Evolutionary conservation across 768 basidiomycete genomes (phyloP).

Genomic region (Royoungia palumana): DNA sequence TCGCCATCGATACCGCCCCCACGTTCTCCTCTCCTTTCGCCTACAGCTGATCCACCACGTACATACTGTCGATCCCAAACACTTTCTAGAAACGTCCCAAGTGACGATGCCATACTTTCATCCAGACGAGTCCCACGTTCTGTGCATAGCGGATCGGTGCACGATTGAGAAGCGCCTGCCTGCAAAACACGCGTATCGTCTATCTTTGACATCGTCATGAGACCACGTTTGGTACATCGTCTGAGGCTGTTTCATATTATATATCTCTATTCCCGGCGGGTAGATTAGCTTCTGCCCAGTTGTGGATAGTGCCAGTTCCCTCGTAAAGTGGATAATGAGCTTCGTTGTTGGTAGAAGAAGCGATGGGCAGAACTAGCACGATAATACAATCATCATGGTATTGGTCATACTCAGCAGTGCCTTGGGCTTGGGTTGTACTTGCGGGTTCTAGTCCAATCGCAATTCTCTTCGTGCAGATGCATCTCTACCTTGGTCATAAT

Average conservation of each 20-base stretch:
- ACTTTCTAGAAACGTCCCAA: not conserved
- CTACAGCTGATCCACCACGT: slow-evolving; percentile 20
- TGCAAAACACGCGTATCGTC: not conserved
- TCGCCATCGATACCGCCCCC: slow-evolving; percentile 27
- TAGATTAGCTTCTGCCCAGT: too few relatives aligned
- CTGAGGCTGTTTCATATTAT: not conserved
- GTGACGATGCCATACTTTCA: slow-evolving; percentile 22
- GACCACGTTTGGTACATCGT: slow-evolving; percentile 1
- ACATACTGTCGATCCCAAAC: too few relatives aligned
- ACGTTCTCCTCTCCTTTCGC: slow-evolving; percentile 21
- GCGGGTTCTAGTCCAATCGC: not conserved
- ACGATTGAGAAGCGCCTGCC: slow-evolving; percentile 10
- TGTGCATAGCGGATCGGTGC: slow-evolving; percentile 3
- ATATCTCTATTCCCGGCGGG: too few relatives aligned
- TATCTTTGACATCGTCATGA: not conserved
- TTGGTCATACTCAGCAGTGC: too few relatives aligned
- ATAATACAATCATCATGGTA: not conserved
- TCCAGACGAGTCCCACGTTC: slow-evolving; percentile 16
- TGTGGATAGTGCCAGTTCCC: too few relatives aligned
- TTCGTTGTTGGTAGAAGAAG: too few relatives aligned
- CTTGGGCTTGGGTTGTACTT: not conserved
- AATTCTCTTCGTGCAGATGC: slow-evolving; percentile 43
- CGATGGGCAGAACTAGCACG: too few relatives aligned
- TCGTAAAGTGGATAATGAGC: too few relatives aligned
- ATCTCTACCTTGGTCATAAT: slow-evolving; percentile 65